Percentiles rank a stretch among this genome's conserved stretches.
Conservation (phyloP, 305 asterid genomes). For the Striga hermonthica region DNA sequence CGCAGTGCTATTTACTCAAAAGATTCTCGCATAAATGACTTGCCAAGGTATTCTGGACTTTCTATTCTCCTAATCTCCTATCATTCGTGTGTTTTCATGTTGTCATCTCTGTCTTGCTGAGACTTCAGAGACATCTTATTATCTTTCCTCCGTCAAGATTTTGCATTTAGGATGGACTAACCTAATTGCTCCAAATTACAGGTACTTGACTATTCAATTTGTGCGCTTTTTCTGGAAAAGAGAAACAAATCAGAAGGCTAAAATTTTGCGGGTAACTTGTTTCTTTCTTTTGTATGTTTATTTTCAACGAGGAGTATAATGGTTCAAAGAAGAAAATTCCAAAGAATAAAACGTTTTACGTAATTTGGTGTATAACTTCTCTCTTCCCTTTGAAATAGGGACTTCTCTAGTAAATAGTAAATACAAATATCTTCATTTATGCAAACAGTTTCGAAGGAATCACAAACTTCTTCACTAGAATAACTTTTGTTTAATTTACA, state of each 20-base stretch:
- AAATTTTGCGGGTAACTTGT: constrained; percentile 79
- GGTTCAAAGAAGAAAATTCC: constrained; percentile 25
- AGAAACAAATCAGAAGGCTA: constrained; percentile 98
- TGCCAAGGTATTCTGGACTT: constrained; percentile 71
- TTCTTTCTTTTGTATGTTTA: constrained; percentile 31
- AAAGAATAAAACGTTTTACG: constrained; percentile 2
- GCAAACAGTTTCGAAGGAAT: too few relatives aligned
- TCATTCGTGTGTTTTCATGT: constrained; percentile 21
- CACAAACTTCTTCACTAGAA: too few relatives aligned
- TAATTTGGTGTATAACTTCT: constrained; percentile 10
- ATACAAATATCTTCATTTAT: background rate
- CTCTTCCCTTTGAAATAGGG: constrained; percentile 3
- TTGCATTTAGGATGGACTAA: constrained; percentile 25
- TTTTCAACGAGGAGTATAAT: constrained; percentile 25
- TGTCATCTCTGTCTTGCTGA: constrained; percentile 17
- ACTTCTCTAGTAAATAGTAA: background rate
- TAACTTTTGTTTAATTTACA: background rate
- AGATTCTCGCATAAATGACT: constrained; percentile 83
- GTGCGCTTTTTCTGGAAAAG: constrained; percentile 99
- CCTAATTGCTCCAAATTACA: constrained; percentile 39
- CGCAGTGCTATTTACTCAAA: constrained; percentile 84
- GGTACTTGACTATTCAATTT: constrained; percentile 91
- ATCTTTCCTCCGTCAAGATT: background rate
- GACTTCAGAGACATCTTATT: background rate
- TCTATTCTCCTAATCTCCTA: constrained; percentile 4